Conservation (phyloP, 164 flowering plant species). For the Berberis vulgaris region DNA sequence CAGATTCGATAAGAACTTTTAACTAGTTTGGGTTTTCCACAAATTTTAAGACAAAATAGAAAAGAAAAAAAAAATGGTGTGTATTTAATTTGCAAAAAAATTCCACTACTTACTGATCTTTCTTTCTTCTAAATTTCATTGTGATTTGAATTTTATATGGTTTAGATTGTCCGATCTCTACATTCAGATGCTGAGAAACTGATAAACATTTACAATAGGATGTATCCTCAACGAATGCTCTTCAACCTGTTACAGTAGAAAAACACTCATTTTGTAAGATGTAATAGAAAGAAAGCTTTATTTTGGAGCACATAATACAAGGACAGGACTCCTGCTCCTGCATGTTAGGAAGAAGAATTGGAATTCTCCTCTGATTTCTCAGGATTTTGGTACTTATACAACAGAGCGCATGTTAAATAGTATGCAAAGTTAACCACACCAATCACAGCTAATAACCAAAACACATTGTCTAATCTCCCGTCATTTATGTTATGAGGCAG, state of each 20-base stretch:
- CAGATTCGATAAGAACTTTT: no score
- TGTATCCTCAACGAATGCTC: neutral
- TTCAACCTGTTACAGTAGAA: neutral
- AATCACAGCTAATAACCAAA: conserved; percentile 28
- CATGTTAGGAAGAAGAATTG: neutral
- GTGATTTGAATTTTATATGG: neutral
- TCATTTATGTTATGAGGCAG: conserved; percentile 30
- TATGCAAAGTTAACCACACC: conserved; percentile 25
- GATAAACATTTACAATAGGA: neutral
- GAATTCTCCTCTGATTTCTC: neutral
- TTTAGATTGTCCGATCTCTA: neutral
- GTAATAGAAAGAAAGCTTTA: no score
- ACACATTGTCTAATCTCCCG: conserved; percentile 37
- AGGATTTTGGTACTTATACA: conserved; percentile 17
- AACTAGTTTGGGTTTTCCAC: no score
- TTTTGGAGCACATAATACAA: neutral
- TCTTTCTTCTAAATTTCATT: neutral
- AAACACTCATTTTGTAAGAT: neutral
- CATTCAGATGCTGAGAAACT: neutral
- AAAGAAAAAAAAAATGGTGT: no score
- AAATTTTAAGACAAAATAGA: no score
- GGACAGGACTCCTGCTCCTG: neutral
- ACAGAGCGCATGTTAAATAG: conserved; percentile 19
- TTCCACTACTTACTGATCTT: neutral
- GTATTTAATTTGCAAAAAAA: no score